Conservation (phyloP, 441 rosid species). For the Populus hybrid region DNA sequence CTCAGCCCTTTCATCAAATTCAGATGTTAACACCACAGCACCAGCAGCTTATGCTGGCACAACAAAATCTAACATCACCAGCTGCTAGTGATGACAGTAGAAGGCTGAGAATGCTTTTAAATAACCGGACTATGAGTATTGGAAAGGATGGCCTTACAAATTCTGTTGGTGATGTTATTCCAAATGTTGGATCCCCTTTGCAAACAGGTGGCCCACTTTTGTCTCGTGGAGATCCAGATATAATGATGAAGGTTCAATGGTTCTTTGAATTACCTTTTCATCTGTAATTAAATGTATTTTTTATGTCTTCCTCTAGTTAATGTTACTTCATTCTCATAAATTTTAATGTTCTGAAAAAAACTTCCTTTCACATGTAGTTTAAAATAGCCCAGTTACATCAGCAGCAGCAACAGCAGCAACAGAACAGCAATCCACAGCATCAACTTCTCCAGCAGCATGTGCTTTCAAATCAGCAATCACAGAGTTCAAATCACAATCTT, state of each 20-base stretch:
- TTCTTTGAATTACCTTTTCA: neutral
- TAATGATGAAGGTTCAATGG: slow-evolving; percentile 50
- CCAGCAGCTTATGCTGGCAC: slow-evolving; percentile 82
- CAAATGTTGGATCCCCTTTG: slow-evolving; percentile 60
- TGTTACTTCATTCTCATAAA: neutral
- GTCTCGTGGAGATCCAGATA: slow-evolving; percentile 58
- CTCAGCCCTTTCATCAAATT: slow-evolving; percentile 74
- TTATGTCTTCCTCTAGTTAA: neutral
- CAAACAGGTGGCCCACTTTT: slow-evolving; percentile 45
- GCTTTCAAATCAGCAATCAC: slow-evolving; percentile 68
- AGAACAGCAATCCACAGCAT: slow-evolving; percentile 40
- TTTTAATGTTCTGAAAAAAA: neutral
- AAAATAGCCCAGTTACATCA: slow-evolving; percentile 63
- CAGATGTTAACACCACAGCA: slow-evolving; percentile 78
- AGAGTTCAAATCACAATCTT: slow-evolving; percentile 54
- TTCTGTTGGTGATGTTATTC: slow-evolving; percentile 57
- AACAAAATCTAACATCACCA: slow-evolving; percentile 67
- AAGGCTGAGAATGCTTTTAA: slow-evolving; percentile 67
- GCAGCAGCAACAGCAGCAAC: slow-evolving; percentile 37
- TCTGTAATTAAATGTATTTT: neutral
- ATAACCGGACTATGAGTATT: slow-evolving; percentile 49
- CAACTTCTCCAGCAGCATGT: slow-evolving; percentile 51
- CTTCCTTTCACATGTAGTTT: slow-evolving; percentile 30
- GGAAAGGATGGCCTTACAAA: slow-evolving; percentile 65
- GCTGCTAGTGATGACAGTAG: slow-evolving; percentile 68